A percentile compares a stretch with the other conserved stretches of the same genome.
phyloP scores from a whole-genome alignment of 306 rosid species.

The Rubus idaeus region DNA sequence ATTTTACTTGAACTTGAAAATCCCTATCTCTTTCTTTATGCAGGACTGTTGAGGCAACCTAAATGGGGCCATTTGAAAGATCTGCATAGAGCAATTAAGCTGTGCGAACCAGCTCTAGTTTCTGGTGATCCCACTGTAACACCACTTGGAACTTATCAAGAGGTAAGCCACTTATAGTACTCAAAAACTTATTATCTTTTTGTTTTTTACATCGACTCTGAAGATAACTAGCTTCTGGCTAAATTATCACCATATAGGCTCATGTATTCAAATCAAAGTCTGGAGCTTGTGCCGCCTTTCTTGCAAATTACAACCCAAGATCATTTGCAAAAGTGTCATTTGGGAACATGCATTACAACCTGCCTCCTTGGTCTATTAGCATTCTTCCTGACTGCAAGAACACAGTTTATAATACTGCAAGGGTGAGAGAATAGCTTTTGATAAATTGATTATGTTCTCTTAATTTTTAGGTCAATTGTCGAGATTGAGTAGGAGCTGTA shows the following conservation, averaged over 20 bases:
- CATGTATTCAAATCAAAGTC: slow-evolving; percentile 80
- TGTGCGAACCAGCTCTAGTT: slow-evolving; percentile 87
- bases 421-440: slow-evolving; percentile 60
- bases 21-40: slow-evolving; percentile 14
- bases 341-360: slow-evolving; percentile 77
- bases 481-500: background rate
- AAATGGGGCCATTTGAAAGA: slow-evolving; percentile 99
- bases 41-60: slow-evolving; percentile 84
- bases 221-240: slow-evolving; percentile 19
- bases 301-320: slow-evolving; percentile 70
- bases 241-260: slow-evolving; percentile 49
- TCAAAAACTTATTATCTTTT: slow-evolving; percentile 5
- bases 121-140: slow-evolving; percentile 68
- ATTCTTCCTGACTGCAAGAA: slow-evolving; percentile 94
- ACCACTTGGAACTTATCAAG: slow-evolving; percentile 68
- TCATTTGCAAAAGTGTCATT: slow-evolving; percentile 72
- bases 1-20: slow-evolving; percentile 22
- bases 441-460: background rate
- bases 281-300: slow-evolving; percentile 95
- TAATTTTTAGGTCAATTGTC: background rate
- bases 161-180: slow-evolving; percentile 47
- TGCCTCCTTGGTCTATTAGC: slow-evolving; percentile 99
- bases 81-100: slow-evolving; percentile 88
- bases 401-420: slow-evolving; percentile 94
- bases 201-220: slow-evolving; percentile 12